Evolutionary conservation across 2,329 filamentous ascomycete species (phyloP), one percentile per base, ranked within the genome.

Genomic region (Aspergillus candidus): DNA sequence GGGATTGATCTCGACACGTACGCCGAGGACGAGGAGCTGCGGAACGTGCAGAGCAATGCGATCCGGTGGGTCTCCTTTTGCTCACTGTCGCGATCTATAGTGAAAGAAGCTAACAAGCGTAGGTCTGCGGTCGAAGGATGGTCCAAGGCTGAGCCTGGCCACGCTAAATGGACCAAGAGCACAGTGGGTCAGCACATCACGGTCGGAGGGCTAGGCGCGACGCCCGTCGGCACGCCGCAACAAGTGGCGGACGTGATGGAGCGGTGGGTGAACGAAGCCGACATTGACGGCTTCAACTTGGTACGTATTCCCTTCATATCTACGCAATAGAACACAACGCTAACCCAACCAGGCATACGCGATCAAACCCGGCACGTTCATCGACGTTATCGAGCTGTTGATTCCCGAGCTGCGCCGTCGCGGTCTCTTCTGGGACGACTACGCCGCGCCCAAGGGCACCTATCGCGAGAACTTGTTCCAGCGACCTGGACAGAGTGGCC

Each of bases 231-330:
- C 0, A 86, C 80, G 0, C 69, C 83, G 0, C 61, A 72, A 12
- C 76, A 79, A 51, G 82, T 87, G 1, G 84, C 81, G 0, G 83
- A 88, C 57, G 74, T 76, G 35, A 71, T 88, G 44, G 80, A 88
- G 63, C 64, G 70, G 1, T 88, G 84, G 83, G 70, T 86, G 0
- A 57, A 69, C 5, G 83, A 86, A 59, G 82, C 80, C 0, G 84
- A 86, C 51, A 76, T 88, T 1, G 84, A 88, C 57, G 84, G 84
- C 0, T 88, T 88, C 65, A 88, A 88, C 57, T 75, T 88, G 60
- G 82, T 82, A 59, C 68, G 77, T n/a, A n/a, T n/a, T 11, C 10
- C 4, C 0, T 1, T 6, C 18, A 11, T 4, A 8, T 32, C 7
- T 29, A 7, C 1, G 4, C 18, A 6, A 3, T n/a, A 13, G 5